Base-by-base conservation (phyloP, 345 rosid species). In the Arabis hirsuta region DNA sequence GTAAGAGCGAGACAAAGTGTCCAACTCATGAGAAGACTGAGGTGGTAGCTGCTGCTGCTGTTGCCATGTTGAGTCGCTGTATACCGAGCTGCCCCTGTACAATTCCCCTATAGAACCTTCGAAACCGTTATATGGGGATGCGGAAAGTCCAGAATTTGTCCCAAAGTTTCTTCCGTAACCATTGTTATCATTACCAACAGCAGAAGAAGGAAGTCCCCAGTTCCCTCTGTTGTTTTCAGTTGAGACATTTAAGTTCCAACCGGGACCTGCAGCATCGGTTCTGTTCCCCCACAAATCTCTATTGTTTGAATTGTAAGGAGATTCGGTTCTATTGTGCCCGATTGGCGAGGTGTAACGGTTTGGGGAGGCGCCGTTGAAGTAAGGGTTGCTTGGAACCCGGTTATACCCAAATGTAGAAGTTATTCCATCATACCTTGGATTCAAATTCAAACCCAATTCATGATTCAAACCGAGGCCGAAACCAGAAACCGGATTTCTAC, bases 251-350 rank as follows among this genome's bases (percentile, higher is more conserved):
- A 85, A 83, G 73, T 69, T 86, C 72, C 87, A 86, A 59, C 74
- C 81, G n/a, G 88, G 85, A 80, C 84, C 78, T 31, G 84, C 69
- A 51, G 68, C 74, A 6, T 83, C 77, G 24, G 85, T 78, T 53
- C 90, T 87, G 77, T 80, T 87, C 82, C 87, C 96, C 97, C 96
- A 91, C 58, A 91, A 84, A 79, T 83, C 88, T 57, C 91, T 74
- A 73, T 82, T 59, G 60, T 69, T 68, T 20, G 85, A 71, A 75
- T 79, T 84, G 62, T 86, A 79, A 72, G 79, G 76, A 52, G 90
- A 80, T 3, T 70, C 86, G 65, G 86, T 81, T 71, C 90, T 82
- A 13, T 76, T 77, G 48, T 80, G 84, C 26, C 95, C 92, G 24
- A 94, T 81, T 6, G 96, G 95, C 67, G 84, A 89, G 70, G 29